Base-by-base conservation (phyloP, 352 stramenopile species). In the Phytophthora rubi region DNA sequence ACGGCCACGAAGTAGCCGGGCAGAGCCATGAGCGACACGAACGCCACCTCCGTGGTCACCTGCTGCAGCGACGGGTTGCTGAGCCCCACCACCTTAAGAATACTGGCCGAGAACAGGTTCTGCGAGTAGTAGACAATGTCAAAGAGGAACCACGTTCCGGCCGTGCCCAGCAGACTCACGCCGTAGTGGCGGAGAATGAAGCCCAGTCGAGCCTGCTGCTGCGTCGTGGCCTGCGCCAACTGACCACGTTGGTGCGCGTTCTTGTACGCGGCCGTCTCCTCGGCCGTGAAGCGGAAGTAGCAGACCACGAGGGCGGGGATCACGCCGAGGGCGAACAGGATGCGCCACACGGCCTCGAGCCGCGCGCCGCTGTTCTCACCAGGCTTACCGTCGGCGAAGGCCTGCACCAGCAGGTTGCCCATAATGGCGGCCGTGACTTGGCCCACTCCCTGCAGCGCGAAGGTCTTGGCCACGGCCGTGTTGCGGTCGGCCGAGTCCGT, bases 91-190 rank as follows among this genome's bases (percentile, higher is more conserved):
- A 88, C 77, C 28, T 65, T 72, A 13, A 89, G 44, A 53, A 90
- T 86, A n/a, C 68, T 83, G 15, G 80, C 79, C 9, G 80, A 87
- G 62, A 91, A 92, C 18, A 92, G 62, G 51, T 85, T 87, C 56
- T 89, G 79, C 32, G 80, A 82, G 64, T 88, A 90, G 56, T 90
- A 92, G 5, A 89, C 80, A 49, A 94, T 83, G 68, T 92, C 86
- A 63, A 92, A 91, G 18, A 93, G 75, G 70, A 94, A 92, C 85
- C 86, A 94, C 57, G 80, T 81, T 45, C 78, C 82, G 0, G 85
- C 83, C 33, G 78, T 88, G 7, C 83, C 85, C 28, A 92, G 32
- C 15, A 93, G 56, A 23, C 68, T 49, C 42, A 57, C 58, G 28
- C 77, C 68, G 64, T 85, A 85, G 65, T 87, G 48, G 28, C 62